A percentile compares a stretch with the other conserved stretches of the same genome.
These are phyloP conservation scores for Dendrobium nobile DNA, from an alignment of 106 monocot genomes.

Conservation along the genomic window DNA sequence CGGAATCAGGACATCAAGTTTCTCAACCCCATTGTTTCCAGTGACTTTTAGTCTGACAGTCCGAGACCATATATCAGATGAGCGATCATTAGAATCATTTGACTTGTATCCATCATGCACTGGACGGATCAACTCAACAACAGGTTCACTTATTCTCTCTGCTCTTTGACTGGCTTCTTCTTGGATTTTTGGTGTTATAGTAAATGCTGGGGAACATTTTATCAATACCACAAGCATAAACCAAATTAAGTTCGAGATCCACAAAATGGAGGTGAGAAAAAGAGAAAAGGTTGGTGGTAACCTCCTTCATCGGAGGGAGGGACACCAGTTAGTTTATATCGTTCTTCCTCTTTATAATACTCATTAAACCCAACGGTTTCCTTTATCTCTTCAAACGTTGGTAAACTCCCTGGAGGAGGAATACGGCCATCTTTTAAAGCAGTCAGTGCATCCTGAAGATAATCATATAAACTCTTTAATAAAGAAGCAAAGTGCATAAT, in stretches of 20 bases:
- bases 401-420: slow-evolving; percentile 77
- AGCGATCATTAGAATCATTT: slow-evolving; percentile 32
- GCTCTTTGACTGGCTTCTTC: slow-evolving; percentile 7
- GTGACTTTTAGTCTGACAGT: slow-evolving; percentile 80
- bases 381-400: slow-evolving; percentile 91
- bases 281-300: too few species aligned
- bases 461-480: neutral
- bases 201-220: neutral
- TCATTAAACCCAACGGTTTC: slow-evolving; percentile 78
- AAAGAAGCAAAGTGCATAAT: neutral
- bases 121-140: slow-evolving; percentile 71
- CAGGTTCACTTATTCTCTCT: slow-evolving; percentile 33
- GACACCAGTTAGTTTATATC: slow-evolving; percentile 31
- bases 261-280: neutral
- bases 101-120: slow-evolving; percentile 29
- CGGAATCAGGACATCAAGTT: slow-evolving; percentile 80
- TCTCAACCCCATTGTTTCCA: slow-evolving; percentile 69
- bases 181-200: neutral
- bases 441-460: slow-evolving; percentile 73
- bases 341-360: slow-evolving; percentile 91
- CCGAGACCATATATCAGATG: slow-evolving; percentile 65
- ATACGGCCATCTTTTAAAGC: slow-evolving; percentile 88
- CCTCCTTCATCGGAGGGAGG: slow-evolving; percentile 10
- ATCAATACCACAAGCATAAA: neutral
- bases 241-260: neutral